These are phyloP conservation scores for Fraxinus latifolia DNA, from an alignment of 305 asterid species.

Conservation along the genomic window DNA sequence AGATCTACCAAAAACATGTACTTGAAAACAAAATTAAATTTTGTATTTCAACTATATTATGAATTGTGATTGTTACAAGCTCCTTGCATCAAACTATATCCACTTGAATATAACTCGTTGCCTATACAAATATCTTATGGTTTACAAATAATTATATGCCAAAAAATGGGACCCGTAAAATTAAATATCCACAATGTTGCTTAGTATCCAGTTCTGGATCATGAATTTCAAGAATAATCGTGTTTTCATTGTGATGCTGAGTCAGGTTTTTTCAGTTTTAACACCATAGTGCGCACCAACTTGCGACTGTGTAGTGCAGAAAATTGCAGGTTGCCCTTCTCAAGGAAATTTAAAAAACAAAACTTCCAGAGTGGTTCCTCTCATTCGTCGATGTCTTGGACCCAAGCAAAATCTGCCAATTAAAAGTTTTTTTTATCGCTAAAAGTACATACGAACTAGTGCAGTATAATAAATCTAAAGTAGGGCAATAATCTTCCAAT, in stretches of 20 bases:
- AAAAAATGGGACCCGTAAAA: constrained; percentile 33
- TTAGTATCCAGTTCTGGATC: neutral
- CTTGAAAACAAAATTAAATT: neutral
- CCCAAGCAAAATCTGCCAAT: constrained; percentile 82
- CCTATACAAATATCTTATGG: constrained; percentile 29
- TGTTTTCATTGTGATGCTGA: neutral
- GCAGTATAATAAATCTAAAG: neutral
- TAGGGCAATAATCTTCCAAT: neutral
- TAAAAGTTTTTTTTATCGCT: neutral
- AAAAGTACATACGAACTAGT: neutral
- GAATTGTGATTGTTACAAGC: constrained; percentile 22
- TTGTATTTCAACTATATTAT: constrained; percentile 22
- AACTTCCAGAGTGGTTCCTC: neutral
- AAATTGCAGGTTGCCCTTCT: constrained; percentile 11
- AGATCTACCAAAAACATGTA: neutral
- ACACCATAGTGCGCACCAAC: constrained; percentile 16
- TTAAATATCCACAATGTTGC: constrained; percentile 28
- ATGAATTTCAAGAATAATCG: neutral
- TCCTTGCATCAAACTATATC: neutral
- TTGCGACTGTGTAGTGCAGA: constrained; percentile 16
- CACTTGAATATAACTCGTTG: neutral
- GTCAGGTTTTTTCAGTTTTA: neutral
- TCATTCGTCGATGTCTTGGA: constrained; percentile 64
- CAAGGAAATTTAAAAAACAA: constrained; percentile 23
- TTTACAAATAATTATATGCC: constrained; percentile 34